A percentile compares a stretch with the other conserved stretches of the same genome.
Conservation (phyloP, 768 basidiomycete species). For the Mycena sanguinolenta region DNA sequence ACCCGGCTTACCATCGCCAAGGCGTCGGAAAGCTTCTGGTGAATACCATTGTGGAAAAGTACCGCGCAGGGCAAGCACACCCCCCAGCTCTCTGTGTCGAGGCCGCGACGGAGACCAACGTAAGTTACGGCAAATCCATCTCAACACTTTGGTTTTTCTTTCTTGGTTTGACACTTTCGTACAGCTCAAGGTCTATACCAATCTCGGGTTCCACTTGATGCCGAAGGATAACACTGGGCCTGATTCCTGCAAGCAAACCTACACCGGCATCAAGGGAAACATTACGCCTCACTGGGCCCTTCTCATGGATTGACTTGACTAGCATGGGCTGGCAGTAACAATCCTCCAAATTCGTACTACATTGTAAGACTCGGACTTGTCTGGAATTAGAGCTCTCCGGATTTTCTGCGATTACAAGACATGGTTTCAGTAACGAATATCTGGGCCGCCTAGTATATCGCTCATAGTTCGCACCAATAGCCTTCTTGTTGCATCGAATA, state of each 20-base stretch:
- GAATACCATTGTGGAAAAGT: conserved; percentile 1
- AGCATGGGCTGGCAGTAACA: not conserved
- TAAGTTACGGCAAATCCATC: not conserved
- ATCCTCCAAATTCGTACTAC: not conserved
- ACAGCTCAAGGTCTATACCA: conserved; percentile 2
- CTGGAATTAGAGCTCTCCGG: too few species aligned
- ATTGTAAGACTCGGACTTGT: too few species aligned
- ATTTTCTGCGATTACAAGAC: too few species aligned
- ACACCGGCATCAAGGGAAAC: conserved; percentile 17
- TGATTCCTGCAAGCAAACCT: not conserved
- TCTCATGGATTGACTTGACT: not conserved
- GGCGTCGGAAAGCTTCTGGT: conserved; percentile 14
- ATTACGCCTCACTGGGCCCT: not conserved
- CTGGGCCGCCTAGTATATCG: too few species aligned
- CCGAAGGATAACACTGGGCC: not conserved
- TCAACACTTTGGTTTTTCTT: not conserved
- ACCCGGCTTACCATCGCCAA: conserved; percentile 19
- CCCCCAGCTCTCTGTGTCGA: conserved; percentile 14
- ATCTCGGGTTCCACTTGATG: conserved; percentile 2
- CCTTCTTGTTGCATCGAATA: too few species aligned
- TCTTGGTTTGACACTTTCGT: not conserved
- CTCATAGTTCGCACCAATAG: too few species aligned
- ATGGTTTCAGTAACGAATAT: too few species aligned
- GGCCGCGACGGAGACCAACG: conserved; percentile 6
- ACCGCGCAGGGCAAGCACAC: not conserved